These are phyloP conservation scores for Copromyces sp. DNA, from an alignment of 495 filamentous ascomycete species.

Conservation along the genomic window DNA sequence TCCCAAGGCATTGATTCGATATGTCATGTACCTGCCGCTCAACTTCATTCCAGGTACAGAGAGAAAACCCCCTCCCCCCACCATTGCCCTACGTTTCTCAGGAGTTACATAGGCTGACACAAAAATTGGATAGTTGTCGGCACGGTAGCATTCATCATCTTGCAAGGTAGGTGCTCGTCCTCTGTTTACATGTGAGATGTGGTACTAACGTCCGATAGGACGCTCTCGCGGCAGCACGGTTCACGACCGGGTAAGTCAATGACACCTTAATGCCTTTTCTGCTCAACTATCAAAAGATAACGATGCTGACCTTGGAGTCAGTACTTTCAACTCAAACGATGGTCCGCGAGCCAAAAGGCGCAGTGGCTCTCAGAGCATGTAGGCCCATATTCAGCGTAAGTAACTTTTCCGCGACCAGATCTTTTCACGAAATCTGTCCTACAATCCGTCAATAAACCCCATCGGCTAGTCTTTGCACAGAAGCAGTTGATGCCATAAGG, in stretches of 20 bases:
- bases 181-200: background rate
- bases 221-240: slow-evolving; percentile 25
- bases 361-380: slow-evolving; percentile 54
- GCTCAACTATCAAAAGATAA: background rate
- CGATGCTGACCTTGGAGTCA: slow-evolving; percentile 15
- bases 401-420: slow-evolving; percentile 7
- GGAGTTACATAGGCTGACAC: background rate
- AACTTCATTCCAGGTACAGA: slow-evolving; percentile 68
- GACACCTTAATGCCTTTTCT: background rate
- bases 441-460: background rate
- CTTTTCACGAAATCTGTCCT: background rate
- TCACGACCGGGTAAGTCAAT: slow-evolving; percentile 21
- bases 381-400: slow-evolving; percentile 67
- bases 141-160: slow-evolving; percentile 62
- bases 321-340: slow-evolving; percentile 88
- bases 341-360: slow-evolving; percentile 49
- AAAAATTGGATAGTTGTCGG: slow-evolving; percentile 50
- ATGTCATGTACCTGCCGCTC: slow-evolving; percentile 74
- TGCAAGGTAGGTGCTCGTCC: slow-evolving; percentile 52
- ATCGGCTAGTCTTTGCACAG: background rate
- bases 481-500: background rate
- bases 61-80: background rate
- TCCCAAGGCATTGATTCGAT: slow-evolving; percentile 54
- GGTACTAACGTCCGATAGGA: slow-evolving; percentile 19
- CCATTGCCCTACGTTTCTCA: background rate